Percentiles rank a stretch among this genome's conserved stretches.
phyloP scores from a whole-genome alignment of 192 early-diverging fungal species.

The Rhizophagus prolifer region DNA sequence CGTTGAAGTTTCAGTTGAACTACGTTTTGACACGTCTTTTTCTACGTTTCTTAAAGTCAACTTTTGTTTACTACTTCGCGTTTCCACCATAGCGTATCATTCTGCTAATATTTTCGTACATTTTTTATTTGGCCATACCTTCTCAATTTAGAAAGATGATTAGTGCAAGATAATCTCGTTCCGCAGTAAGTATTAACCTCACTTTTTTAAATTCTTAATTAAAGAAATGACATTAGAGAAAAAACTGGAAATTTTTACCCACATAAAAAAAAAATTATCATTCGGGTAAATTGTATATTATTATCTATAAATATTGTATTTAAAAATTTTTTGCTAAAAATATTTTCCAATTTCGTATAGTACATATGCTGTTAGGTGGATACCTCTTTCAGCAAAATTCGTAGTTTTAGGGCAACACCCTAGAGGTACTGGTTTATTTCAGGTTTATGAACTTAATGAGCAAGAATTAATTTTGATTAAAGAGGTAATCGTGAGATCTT shows the following conservation, averaged over 20 bases:
- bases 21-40: neutral
- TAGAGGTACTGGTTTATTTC: neutral
- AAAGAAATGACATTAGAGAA: neutral
- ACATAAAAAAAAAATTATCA: neutral
- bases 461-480: neutral
- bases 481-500: neutral
- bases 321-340: no score
- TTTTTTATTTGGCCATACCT: no score
- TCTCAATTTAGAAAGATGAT: no score
- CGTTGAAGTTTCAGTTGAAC: neutral
- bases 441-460: neutral
- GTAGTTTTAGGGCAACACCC: neutral
- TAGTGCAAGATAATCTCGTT: no score
- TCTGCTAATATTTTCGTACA: no score
- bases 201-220: neutral
- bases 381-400: neutral
- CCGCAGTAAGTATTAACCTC: neutral
- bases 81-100: neutral
- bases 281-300: neutral
- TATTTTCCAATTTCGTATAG: neutral
- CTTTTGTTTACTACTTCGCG: neutral
- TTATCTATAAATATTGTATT: neutral
- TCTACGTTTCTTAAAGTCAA: neutral
- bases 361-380: neutral
- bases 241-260: neutral